These are phyloP conservation scores for Ligustrum vulgare DNA, from an alignment of 257 asterid genomes.

Conservation along the genomic window DNA sequence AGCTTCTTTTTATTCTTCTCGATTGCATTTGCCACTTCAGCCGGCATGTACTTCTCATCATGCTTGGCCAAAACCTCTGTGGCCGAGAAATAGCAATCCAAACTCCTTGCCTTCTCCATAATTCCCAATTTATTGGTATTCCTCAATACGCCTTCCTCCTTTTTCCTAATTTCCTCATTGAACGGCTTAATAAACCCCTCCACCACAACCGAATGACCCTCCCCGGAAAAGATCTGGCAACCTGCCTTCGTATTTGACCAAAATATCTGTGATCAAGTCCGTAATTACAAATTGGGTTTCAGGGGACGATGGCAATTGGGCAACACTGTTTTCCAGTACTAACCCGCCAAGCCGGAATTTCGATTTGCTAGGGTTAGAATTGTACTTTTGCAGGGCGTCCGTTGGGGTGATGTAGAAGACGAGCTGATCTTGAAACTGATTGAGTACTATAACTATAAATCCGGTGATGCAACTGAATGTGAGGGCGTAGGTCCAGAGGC, in stretches of 20 bases:
- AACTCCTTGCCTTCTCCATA: conserved; percentile 68
- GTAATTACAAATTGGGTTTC: conserved; percentile 83
- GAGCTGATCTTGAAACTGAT: conserved; percentile 89
- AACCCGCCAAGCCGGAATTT: conserved; percentile 94
- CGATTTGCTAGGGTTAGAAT: conserved; percentile 56
- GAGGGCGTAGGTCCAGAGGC: conserved; percentile 86
- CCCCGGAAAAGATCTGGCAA: conserved; percentile 94
- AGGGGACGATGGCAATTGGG: conserved; percentile 59
- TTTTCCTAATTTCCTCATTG: conserved; percentile 45
- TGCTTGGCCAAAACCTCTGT: conserved; percentile 85
- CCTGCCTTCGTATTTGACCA: conserved; percentile 81
- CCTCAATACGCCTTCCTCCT: conserved; percentile 34
- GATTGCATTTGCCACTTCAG: conserved; percentile 78
- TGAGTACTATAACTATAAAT: conserved; percentile 72
- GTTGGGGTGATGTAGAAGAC: conserved; percentile 93
- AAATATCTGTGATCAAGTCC: conserved; percentile 75
- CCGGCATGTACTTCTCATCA: conserved; percentile 97
- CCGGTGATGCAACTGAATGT: conserved; percentile 87
- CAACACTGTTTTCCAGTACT: conserved; percentile 74
- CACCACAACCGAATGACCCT: conserved; percentile 90
- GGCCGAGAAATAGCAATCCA: conserved; percentile 68
- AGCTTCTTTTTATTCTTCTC: conserved; percentile 73
- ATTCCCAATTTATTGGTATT: conserved; percentile 42
- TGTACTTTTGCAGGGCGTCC: conserved; percentile 64
- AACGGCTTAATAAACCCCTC: conserved; percentile 78